These are phyloP conservation scores for Fomitopsis betulina DNA, from an alignment of 1,284 basidiomycete species.

Conservation along the genomic window DNA sequence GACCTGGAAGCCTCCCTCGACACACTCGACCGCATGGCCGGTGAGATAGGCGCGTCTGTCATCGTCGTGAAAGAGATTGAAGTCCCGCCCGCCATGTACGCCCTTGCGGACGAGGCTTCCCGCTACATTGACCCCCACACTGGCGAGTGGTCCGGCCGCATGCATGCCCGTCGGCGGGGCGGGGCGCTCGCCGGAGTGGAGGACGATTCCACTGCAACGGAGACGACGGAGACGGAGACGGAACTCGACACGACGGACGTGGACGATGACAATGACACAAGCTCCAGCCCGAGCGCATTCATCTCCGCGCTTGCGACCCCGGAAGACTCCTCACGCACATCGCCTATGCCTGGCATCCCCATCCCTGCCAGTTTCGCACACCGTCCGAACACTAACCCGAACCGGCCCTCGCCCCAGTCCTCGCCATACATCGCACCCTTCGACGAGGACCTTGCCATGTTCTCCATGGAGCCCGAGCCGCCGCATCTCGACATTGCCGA, in stretches of 20 bases:
- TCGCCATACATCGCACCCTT: constrained; percentile 25
- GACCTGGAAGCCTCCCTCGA: constrained; percentile 80
- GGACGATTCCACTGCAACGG: constrained; percentile 19
- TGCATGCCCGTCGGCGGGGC: constrained; percentile 16
- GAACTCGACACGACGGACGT: constrained; percentile 29
- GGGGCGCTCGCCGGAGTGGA: background rate
- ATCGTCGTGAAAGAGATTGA: constrained; percentile 85
- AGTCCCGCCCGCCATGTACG: constrained; percentile 48
- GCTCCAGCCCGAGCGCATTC: constrained; percentile 5
- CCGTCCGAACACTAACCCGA: constrained; percentile 18
- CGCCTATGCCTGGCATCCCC: constrained; percentile 4
- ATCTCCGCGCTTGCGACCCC: constrained; percentile 12
- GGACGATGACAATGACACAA: constrained; percentile 27
- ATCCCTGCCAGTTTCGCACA: constrained; percentile 11
- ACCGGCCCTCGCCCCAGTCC: constrained; percentile 23
- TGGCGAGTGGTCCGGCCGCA: constrained; percentile 28
- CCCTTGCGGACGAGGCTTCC: constrained; percentile 31
- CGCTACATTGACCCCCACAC: constrained; percentile 26
- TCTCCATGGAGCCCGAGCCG: constrained; percentile 46
- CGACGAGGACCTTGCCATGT: constrained; percentile 33
- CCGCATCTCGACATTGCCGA: constrained; percentile 23
- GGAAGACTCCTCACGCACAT: constrained; percentile 4
- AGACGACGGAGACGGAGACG: constrained; percentile 36
- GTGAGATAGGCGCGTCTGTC: constrained; percentile 86
- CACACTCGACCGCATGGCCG: constrained; percentile 89